Base-by-base conservation (phyloP, 2,329 filamentous ascomycete genomes). In the Ophiocordyceps australis region DNA sequence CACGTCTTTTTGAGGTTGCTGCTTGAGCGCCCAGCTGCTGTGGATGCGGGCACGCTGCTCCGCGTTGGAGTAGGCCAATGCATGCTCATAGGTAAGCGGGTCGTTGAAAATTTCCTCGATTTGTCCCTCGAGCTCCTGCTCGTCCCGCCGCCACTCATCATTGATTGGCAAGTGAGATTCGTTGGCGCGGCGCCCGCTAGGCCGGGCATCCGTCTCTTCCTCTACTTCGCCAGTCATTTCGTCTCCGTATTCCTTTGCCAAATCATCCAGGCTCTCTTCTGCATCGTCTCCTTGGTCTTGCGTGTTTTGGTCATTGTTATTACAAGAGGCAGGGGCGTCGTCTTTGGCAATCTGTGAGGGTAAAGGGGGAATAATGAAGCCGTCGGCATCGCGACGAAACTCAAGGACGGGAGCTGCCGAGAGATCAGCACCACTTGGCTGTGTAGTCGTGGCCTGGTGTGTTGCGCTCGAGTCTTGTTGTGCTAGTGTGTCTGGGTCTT, bases 51-150 rank as follows among this genome's bases (percentile, higher is more conserved):
- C 66, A 13, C 62, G 55, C 32, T 67, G 57, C 32, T 65, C 58
- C 5, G 67, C 66, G 10, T 55, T 62, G 8, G 70, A 65, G 30
- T 76, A 64, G 1, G 59, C 57, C 29, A 63, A 60, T 5, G 62
- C 62, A 38, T 71, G 65, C 27, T 63, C 55, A 30, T 59, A 49
- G 4, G 62, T 65, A 25, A 64, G 50, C 1, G 69, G 65, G 36
- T 76, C 63, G 38, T 65, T 66, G 37, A 85, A 66, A 28, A 79
- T 67, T 32, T 72, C 66, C 9, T 69, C 65, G 41, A 86, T 81
- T 39, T 82, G 72, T 12, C 62, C 54, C 39, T 80, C 74, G 1
- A 85, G 55, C 24, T 66, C 61, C 34, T 67, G 63, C 39, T 79
- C 75, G 24, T 69, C 65, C 14, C 56, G 52, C 28, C 64, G 59